These are phyloP conservation scores for Biancaea sappan DNA, from an alignment of 306 rosid genomes.

Conservation along the genomic window DNA sequence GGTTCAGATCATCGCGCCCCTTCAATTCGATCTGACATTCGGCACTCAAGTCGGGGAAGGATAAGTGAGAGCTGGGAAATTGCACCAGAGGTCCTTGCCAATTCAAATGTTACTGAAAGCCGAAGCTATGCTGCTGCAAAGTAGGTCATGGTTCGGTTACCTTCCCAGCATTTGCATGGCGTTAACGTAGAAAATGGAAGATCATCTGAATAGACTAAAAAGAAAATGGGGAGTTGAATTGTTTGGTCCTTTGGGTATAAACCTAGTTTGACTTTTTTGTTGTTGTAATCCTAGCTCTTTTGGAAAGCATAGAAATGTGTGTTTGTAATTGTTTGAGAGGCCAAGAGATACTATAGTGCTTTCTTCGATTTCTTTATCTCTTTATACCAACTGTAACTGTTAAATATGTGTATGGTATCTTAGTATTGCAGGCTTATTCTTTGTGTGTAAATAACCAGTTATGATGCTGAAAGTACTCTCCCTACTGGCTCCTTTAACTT, in stretches of 20 bases:
- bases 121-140: conserved; percentile 59
- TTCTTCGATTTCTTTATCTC: conserved; percentile 15
- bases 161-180: conserved; percentile 37
- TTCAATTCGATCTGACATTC: conserved; percentile 69
- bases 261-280: conserved; percentile 27
- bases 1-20: conserved; percentile 79
- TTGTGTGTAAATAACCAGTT: conserved; percentile 56
- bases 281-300: conserved; percentile 45
- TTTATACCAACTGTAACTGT: conserved; percentile 33
- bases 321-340: conserved; percentile 59
- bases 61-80: conserved; percentile 86
- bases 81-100: conserved; percentile 61
- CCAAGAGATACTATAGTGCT: conserved; percentile 45
- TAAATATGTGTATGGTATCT: conserved; percentile 40
- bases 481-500: conserved; percentile 22
- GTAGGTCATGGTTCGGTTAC: conserved; percentile 50
- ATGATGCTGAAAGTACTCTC: conserved; percentile 29
- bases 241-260: conserved; percentile 36
- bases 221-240: conserved; percentile 38
- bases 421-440: conserved; percentile 49
- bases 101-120: conserved; percentile 69
- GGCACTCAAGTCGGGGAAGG: conserved; percentile 86
- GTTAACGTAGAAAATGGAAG: conserved; percentile 29
- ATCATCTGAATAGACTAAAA: conserved; percentile 42
- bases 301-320: conserved; percentile 52